Conservation (phyloP, 768 basidiomycete species). For the Scleroderma citrinum region DNA sequence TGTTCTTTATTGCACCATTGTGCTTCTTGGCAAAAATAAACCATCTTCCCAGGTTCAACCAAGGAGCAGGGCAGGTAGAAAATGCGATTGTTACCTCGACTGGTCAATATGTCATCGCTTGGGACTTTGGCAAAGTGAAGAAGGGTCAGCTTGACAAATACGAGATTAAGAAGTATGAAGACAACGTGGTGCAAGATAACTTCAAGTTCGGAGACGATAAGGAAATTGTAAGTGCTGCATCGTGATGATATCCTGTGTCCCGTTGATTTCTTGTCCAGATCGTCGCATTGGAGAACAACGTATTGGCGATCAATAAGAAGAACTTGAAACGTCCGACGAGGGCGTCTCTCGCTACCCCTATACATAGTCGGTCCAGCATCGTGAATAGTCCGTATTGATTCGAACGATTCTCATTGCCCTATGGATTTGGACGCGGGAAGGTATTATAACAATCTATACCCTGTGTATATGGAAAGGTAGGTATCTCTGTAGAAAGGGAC, state of each 20-base stretch:
- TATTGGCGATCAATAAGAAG: constrained; percentile 92
- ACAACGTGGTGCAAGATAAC: constrained; percentile 92
- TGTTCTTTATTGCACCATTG: background rate
- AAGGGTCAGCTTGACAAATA: constrained; percentile 87
- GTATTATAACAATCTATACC: constrained; percentile 15
- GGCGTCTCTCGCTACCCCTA: constrained; percentile 55
- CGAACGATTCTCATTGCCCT: too few relatives aligned
- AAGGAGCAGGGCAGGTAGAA: constrained; percentile 81
- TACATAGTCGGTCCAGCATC: constrained; percentile 52
- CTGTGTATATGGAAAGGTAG: constrained; percentile 1
- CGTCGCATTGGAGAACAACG: constrained; percentile 91
- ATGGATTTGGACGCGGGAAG: background rate
- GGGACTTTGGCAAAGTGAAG: constrained; percentile 97
- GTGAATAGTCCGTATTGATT: constrained; percentile 60
- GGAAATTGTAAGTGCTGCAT: constrained; percentile 67
- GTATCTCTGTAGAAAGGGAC: constrained; percentile 3
- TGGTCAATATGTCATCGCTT: constrained; percentile 88
- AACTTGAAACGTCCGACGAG: constrained; percentile 79
- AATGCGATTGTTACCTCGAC: constrained; percentile 95
- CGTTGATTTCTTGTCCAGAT: constrained; percentile 47
- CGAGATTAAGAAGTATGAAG: constrained; percentile 95
- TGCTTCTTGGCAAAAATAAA: constrained; percentile 1
- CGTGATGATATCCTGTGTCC: constrained; percentile 1
- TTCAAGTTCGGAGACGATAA: constrained; percentile 98
- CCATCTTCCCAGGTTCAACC: constrained; percentile 77